A percentile compares a stretch with the other conserved stretches of the same genome.
phyloP scores from a whole-genome alignment of 495 filamentous ascomycete genomes.

The Trichoderma gamsii region DNA sequence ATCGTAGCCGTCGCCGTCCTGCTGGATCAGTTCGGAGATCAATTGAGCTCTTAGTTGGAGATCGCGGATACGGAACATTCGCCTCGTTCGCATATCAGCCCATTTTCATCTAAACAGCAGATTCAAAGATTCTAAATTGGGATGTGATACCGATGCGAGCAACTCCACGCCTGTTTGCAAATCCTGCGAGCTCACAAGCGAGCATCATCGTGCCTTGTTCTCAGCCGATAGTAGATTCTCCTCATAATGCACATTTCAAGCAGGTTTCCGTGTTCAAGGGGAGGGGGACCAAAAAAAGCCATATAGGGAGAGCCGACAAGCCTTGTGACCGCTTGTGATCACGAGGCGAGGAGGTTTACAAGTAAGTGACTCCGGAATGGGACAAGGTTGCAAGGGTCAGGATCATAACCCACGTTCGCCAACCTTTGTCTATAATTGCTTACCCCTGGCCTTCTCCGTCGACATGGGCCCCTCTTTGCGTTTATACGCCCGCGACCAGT shows the following conservation, averaged over 20 bases:
- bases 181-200: background rate
- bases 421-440: conserved; percentile 6
- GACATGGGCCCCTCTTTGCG: background rate
- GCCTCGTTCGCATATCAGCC: background rate
- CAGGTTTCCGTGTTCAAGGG: background rate
- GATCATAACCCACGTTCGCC: background rate
- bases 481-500: conserved; percentile 2
- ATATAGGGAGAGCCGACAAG: background rate
- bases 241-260: background rate
- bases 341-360: conserved; percentile 8
- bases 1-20: background rate
- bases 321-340: conserved; percentile 14
- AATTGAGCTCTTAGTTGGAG: background rate
- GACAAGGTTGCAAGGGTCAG: background rate
- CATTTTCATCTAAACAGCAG: background rate
- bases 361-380: background rate
- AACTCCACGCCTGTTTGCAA: background rate
- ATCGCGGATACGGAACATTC: background rate
- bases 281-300: background rate
- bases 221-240: background rate
- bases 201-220: background rate
- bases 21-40: conserved; percentile 7
- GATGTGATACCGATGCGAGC: background rate
- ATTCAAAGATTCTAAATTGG: background rate
- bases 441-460: background rate